These are phyloP conservation scores for Plectosphaerella plurivora DNA, from an alignment of 2,329 filamentous ascomycete species.

Conservation along the genomic window DNA sequence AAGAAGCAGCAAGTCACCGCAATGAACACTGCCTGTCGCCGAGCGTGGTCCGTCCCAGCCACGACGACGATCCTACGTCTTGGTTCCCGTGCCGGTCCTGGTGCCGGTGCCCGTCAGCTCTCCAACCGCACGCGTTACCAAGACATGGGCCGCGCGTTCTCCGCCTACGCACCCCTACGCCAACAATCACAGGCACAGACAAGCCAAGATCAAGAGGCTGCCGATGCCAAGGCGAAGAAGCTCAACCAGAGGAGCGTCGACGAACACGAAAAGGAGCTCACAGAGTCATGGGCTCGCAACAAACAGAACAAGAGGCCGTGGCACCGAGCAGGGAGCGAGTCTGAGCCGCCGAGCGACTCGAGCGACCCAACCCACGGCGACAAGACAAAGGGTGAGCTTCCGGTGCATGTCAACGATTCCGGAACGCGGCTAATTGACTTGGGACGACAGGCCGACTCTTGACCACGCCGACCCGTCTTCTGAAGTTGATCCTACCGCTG, in stretches of 20 bases:
- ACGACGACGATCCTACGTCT: background rate
- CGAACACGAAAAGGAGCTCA: slow-evolving; percentile 30
- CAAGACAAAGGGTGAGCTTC: slow-evolving; percentile 23
- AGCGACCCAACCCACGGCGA: slow-evolving; percentile 18
- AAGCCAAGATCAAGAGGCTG: background rate
- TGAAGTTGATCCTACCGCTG: slow-evolving; percentile 77
- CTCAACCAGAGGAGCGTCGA: slow-evolving; percentile 26
- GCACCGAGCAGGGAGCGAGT: slow-evolving; percentile 58
- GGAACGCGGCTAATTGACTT: background rate
- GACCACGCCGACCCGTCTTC: slow-evolving; percentile 73
- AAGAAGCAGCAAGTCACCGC: background rate
- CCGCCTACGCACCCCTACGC: background rate
- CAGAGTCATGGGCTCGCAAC: slow-evolving; percentile 34
- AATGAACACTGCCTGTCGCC: background rate
- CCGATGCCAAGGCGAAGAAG: slow-evolving; percentile 20
- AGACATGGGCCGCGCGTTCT: slow-evolving; percentile 3
- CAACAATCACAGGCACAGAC: background rate
- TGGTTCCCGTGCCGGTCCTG: background rate
- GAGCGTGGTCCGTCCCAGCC: background rate
- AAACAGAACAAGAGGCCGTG: slow-evolving; percentile 60
- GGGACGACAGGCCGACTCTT: slow-evolving; percentile 61
- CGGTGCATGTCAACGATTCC: background rate
- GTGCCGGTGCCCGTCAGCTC: slow-evolving; percentile 3
- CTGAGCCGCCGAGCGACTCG: slow-evolving; percentile 23
- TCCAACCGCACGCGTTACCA: background rate